Evolutionary conservation across 78 protist species (phyloP).

Genomic region (Protostelium mycophagum): DNA sequence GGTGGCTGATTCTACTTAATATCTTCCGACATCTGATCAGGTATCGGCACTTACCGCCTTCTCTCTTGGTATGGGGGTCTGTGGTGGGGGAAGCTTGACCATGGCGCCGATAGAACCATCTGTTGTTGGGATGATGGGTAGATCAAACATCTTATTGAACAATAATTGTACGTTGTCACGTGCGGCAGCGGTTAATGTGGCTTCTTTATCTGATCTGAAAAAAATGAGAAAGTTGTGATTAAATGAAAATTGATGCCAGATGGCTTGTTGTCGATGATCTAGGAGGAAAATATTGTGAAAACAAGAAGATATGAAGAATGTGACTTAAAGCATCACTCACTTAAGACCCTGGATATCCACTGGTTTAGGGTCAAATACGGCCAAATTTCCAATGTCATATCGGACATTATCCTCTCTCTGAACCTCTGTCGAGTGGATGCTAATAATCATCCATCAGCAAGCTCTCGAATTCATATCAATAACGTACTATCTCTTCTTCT

Average conservation of each 20-base stretch:
- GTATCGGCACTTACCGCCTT: constrained; percentile 15
- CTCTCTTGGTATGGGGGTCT: constrained; percentile 44
- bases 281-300: too few relatives aligned
- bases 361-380: background rate
- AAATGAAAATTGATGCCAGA: background rate
- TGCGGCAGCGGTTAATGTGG: background rate
- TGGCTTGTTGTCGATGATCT: too few relatives aligned
- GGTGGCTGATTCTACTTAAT: constrained; percentile 21
- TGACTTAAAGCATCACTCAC: too few relatives aligned
- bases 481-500: background rate
- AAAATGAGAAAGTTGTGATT: background rate
- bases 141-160: constrained; percentile 31
- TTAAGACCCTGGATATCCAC: background rate
- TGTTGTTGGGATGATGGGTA: constrained; percentile 23
- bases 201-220: background rate
- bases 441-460: background rate
- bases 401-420: background rate
- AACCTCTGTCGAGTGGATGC: background rate
- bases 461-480: background rate
- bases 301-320: too few relatives aligned
- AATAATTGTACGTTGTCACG: constrained; percentile 57
- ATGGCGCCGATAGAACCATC: constrained; percentile 30
- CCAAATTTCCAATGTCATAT: background rate
- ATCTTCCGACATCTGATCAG: background rate
- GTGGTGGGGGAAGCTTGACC: constrained; percentile 34